Evolutionary conservation across 2,329 filamentous ascomycete genomes (phyloP).

Genomic region (Talaromyces amestolkiae): DNA sequence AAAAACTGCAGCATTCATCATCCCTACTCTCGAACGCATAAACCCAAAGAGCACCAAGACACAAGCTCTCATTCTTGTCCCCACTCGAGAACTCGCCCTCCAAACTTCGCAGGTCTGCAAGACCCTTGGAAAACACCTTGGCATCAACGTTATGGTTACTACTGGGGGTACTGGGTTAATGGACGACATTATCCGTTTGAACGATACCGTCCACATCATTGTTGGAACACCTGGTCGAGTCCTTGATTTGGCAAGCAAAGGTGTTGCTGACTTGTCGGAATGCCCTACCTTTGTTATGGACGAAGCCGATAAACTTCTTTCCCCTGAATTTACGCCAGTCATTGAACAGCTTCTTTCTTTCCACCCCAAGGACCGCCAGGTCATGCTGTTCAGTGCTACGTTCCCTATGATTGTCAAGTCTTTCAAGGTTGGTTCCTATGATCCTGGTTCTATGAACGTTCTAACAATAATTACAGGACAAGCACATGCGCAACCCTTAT

Average conservation of each 20-base stretch:
- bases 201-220: slow-evolving; percentile 93
- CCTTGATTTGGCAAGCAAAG: slow-evolving; percentile 92
- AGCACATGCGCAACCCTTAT: slow-evolving; percentile 93
- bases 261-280: slow-evolving; percentile 90
- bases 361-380: slow-evolving; percentile 94
- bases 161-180: slow-evolving; percentile 93
- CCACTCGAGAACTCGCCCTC: slow-evolving; percentile 92
- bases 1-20: slow-evolving; percentile 97
- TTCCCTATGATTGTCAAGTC: slow-evolving; percentile 96
- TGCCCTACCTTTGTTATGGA: slow-evolving; percentile 99
- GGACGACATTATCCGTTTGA: slow-evolving; percentile 93
- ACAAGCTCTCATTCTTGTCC: slow-evolving; percentile 92
- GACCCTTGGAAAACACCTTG: slow-evolving; percentile 93
- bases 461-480: slow-evolving; percentile 58
- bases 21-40: slow-evolving; percentile 90
- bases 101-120: slow-evolving; percentile 99
- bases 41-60: slow-evolving; percentile 96
- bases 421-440: slow-evolving; percentile 61
- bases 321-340: slow-evolving; percentile 92
- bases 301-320: slow-evolving; percentile 96
- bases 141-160: slow-evolving; percentile 98
- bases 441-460: neutral
- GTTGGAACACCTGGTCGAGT: slow-evolving; percentile 97
- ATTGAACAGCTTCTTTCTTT: slow-evolving; percentile 95
- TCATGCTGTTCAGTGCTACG: slow-evolving; percentile 98